These are phyloP conservation scores for Microascus cirrosus DNA, from an alignment of 2,329 filamentous ascomycete species.

Conservation along the genomic window DNA sequence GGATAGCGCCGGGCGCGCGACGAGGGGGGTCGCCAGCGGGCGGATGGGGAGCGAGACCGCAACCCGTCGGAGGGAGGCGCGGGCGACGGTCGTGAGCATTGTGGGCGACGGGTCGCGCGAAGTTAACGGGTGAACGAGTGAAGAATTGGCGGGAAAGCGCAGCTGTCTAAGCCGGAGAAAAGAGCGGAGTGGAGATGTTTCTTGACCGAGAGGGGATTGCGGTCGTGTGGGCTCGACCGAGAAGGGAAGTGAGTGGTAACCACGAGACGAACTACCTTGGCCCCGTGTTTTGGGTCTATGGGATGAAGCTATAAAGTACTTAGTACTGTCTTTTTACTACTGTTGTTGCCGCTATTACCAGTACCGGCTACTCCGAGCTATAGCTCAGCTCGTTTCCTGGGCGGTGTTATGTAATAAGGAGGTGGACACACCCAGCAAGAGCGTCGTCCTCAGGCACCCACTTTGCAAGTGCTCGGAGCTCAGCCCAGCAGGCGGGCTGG, in stretches of 20 bases:
- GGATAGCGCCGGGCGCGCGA: constrained; percentile 9
- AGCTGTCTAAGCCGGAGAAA: neutral
- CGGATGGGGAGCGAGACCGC: constrained; percentile 11
- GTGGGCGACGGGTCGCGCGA: constrained; percentile 3
- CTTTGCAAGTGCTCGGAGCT: neutral
- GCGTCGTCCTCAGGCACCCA: constrained; percentile 4
- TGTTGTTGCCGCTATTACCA: neutral
- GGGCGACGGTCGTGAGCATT: constrained; percentile 31
- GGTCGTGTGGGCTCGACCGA: neutral
- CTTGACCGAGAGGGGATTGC: neutral
- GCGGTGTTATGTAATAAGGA: neutral
- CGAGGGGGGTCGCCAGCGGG: constrained; percentile 11
- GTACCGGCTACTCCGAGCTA: neutral
- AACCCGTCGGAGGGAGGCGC: constrained; percentile 24
- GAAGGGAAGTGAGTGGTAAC: neutral
- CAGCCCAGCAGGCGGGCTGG: neutral
- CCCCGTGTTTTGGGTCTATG: neutral
- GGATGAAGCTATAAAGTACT: neutral
- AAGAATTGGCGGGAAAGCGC: neutral
- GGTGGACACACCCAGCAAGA: neutral
- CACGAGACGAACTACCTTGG: neutral
- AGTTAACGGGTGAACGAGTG: neutral
- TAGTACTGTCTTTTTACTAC: neutral
- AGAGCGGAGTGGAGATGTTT: neutral
- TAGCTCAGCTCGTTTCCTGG: neutral